Conservation (phyloP, 805 yeast species). For the Diddensiella caesifluorescens region DNA sequence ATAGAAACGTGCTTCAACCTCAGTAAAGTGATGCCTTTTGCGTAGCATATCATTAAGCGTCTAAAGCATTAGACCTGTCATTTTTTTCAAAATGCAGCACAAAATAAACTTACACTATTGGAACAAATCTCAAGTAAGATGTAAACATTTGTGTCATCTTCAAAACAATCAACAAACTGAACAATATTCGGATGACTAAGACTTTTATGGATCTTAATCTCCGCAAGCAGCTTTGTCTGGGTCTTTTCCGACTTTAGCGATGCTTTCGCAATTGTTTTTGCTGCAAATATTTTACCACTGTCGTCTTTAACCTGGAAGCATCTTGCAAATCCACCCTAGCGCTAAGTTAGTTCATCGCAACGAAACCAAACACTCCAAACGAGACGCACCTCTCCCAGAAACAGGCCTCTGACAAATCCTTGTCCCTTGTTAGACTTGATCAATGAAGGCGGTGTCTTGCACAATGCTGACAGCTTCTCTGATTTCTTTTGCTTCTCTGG, state of each 20-base stretch:
- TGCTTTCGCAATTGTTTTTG: constrained; percentile 95
- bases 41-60: constrained; percentile 86
- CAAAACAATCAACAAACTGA: constrained; percentile 92
- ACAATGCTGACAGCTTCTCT: constrained; percentile 82
- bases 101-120: constrained; percentile 44
- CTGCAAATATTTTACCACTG: constrained; percentile 79
- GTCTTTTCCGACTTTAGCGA: constrained; percentile 90
- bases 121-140: constrained; percentile 92
- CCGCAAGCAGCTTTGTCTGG: constrained; percentile 69
- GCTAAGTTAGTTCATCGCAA: constrained; percentile 18
- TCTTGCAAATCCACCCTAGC: constrained; percentile 92
- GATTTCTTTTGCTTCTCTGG: constrained; percentile 50
- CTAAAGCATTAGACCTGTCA: neutral
- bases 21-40: constrained; percentile 76
- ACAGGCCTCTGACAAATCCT: constrained; percentile 84
- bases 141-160: constrained; percentile 91
- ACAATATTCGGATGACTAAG: constrained; percentile 87
- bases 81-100: constrained; percentile 25
- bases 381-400: constrained; percentile 61
- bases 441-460: constrained; percentile 94
- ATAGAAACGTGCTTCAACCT: constrained; percentile 85
- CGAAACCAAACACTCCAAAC: neutral
- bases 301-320: constrained; percentile 96
- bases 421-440: constrained; percentile 82
- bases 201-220: constrained; percentile 89